These are phyloP conservation scores for Cordyceps tenuipes DNA, from an alignment of 2,329 filamentous ascomycete species.

Conservation along the genomic window DNA sequence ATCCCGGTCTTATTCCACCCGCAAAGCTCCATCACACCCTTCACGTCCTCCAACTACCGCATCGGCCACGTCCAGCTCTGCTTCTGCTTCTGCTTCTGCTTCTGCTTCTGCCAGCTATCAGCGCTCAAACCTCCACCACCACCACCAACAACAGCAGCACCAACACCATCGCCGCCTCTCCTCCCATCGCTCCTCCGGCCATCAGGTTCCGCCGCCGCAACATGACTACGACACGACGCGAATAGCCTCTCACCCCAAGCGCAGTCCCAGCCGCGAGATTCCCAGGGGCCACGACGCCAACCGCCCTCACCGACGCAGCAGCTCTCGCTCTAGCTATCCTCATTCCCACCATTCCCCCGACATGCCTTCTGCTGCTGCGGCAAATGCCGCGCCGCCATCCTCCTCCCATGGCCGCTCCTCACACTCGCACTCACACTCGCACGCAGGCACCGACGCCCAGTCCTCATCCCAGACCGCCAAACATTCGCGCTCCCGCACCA, in stretches of 20 bases:
- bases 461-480: constrained; percentile 32
- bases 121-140: constrained; percentile 21
- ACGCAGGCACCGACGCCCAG: constrained; percentile 30
- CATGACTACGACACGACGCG: constrained; percentile 68
- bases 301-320: constrained; percentile 39
- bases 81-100: constrained; percentile 7
- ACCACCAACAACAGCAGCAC: constrained; percentile 31
- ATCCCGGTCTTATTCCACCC: constrained; percentile 27
- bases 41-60: constrained; percentile 18
- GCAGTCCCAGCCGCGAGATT: constrained; percentile 58
- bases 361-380: constrained; percentile 42
- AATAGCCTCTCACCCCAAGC: constrained; percentile 53
- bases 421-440: constrained; percentile 21
- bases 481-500: constrained; percentile 58
- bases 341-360: constrained; percentile 25
- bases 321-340: constrained; percentile 38
- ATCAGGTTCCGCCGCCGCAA: constrained; percentile 39
- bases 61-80: constrained; percentile 12
- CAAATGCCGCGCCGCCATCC: constrained; percentile 44
- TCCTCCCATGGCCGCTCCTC: constrained; percentile 36
- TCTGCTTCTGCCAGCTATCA: constrained; percentile 1
- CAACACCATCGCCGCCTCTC: constrained; percentile 21
- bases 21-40: constrained; percentile 14
- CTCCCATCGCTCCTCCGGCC: constrained; percentile 30
- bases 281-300: constrained; percentile 45